Evolutionary conservation across 2,329 filamentous ascomycete species (phyloP).

Genomic region (Neoarthrinium moseri): DNA sequence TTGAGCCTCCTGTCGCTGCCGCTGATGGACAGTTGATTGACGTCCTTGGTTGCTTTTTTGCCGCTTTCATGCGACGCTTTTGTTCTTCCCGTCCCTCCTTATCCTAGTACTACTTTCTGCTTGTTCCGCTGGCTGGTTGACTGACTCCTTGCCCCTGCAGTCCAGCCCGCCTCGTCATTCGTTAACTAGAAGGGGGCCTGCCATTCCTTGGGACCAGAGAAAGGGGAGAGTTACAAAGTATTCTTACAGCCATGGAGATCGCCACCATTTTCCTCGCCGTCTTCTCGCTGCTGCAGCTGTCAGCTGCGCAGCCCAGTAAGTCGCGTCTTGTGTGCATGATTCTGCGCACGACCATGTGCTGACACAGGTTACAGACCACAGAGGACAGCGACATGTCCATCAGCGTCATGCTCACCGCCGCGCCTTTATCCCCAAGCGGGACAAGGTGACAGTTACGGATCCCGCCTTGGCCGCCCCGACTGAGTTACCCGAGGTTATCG

Average conservation of each 20-base stretch:
- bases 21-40: conserved; percentile 18
- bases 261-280: conserved; percentile 33
- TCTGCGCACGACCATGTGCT: conserved; percentile 10
- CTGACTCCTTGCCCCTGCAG: conserved; percentile 14
- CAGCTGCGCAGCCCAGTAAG: conserved; percentile 39
- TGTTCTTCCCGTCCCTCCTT: conserved; percentile 17
- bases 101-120: conserved; percentile 11
- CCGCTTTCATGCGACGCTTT: conserved; percentile 13
- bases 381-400: conserved; percentile 26
- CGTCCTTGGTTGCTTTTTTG: conserved; percentile 12
- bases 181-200: conserved; percentile 14
- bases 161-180: conserved; percentile 19
- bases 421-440: conserved; percentile 20
- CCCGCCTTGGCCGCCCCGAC: conserved; percentile 36
- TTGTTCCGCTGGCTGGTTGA: conserved; percentile 15
- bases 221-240: neutral
- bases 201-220: neutral
- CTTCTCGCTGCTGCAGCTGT: conserved; percentile 36
- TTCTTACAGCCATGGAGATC: conserved; percentile 41
- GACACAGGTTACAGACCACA: too few relatives aligned
- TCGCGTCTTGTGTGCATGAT: neutral
- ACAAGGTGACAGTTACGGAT: conserved; percentile 34
- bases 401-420: conserved; percentile 31
- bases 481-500: conserved; percentile 46
- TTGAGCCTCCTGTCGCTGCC: conserved; percentile 1